These are phyloP conservation scores for Pestalotiopsis sp. DNA, from an alignment of 2,329 filamentous ascomycete genomes.

Conservation along the genomic window DNA sequence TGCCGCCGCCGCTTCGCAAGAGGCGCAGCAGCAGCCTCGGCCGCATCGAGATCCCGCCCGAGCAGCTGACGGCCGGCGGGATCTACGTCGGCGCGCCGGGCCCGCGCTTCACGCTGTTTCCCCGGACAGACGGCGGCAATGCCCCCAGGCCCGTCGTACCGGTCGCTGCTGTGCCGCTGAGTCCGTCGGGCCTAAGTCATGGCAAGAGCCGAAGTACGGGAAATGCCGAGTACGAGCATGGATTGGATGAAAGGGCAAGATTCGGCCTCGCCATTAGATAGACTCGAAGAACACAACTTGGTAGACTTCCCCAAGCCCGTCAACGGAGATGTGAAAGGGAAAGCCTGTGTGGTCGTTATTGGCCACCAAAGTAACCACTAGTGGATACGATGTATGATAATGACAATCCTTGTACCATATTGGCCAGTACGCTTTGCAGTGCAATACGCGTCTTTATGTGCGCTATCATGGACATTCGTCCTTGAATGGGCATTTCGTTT, in stretches of 20 bases:
- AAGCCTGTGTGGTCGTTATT: neutral
- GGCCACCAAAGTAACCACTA: too few species aligned
- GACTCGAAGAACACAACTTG: neutral
- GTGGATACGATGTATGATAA: neutral
- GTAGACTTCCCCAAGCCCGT: neutral
- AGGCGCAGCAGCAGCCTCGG: constrained; percentile 3
- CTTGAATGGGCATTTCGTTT: neutral
- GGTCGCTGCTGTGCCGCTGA: neutral
- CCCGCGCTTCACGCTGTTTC: constrained; percentile 7
- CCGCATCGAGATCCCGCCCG: neutral
- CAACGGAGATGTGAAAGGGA: neutral
- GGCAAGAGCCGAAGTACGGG: constrained; percentile 7
- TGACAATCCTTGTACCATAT: neutral
- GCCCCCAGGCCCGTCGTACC: neutral
- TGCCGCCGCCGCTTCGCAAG: neutral
- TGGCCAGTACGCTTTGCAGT: neutral
- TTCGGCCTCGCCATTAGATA: neutral
- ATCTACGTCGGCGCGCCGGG: neutral
- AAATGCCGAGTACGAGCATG: neutral
- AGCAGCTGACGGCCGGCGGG: neutral
- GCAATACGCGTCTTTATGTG: neutral
- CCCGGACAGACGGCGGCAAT: neutral
- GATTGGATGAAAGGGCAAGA: neutral
- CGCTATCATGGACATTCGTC: neutral
- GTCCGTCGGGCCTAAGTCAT: neutral